Conservation (phyloP, 169 alveolate genomes). For the Plasmodium malariae region DNA sequence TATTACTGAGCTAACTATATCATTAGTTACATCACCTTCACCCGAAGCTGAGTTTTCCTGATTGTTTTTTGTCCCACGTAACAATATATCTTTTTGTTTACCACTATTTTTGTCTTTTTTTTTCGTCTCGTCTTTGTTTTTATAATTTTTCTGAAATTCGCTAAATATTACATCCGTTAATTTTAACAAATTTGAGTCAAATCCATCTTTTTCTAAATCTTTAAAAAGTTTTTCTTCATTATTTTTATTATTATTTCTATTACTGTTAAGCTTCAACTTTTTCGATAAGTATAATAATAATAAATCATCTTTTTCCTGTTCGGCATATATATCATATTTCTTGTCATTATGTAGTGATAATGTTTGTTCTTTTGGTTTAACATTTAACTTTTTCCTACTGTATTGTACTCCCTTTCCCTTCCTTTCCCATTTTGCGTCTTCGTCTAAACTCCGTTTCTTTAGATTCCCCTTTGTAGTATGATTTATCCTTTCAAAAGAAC, state of each 20-base stretch:
- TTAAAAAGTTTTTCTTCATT: constrained; percentile 71
- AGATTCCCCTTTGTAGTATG: constrained; percentile 3
- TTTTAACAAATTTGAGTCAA: constrained; percentile 61
- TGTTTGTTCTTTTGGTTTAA: constrained; percentile 8
- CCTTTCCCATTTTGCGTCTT: constrained; percentile 2
- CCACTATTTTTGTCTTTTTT: constrained; percentile 1
- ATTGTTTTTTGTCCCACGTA: constrained; percentile 19
- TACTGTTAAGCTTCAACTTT: constrained; percentile 49
- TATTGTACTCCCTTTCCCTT: constrained; percentile 19
- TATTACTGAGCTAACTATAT: no score
- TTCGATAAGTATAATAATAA: constrained; percentile 77
- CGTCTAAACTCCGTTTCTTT: background rate
- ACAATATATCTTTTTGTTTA: background rate
- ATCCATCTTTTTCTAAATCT: constrained; percentile 73
- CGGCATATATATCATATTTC: constrained; percentile 51
- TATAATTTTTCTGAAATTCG: constrained; percentile 47
- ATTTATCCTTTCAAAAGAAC: background rate
- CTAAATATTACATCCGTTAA: constrained; percentile 56
- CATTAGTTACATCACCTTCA: background rate
- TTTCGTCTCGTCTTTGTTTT: constrained; percentile 5
- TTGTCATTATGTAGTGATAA: background rate
- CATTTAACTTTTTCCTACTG: constrained; percentile 17
- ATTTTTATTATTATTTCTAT: constrained; percentile 34
- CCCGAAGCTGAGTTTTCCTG: background rate
- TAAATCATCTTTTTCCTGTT: constrained; percentile 77